Evolutionary conservation across 2,329 filamentous ascomycete species (phyloP), one percentile per base, ranked within the genome.

Genomic region (Chaetomium sp.): DNA sequence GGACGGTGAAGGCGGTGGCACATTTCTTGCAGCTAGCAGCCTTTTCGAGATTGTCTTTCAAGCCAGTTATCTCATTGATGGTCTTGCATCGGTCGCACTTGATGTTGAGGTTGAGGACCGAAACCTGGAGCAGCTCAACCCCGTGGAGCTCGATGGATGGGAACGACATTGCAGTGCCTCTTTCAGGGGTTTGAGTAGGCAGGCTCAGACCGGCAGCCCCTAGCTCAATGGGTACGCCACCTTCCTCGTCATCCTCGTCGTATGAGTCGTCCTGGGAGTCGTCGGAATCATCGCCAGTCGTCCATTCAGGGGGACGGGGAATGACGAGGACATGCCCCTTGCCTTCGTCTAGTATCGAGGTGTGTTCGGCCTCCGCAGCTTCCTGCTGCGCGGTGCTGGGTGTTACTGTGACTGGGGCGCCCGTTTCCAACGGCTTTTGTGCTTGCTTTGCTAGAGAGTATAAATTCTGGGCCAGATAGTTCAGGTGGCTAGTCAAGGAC

Each of bases 61-160:
- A 74, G 32, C 82, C 82, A 6, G 81, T 81, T 42, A 91, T 72
- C 59, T 94, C 89, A 64, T 84, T 83, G 10, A 77, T 69, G 4
- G 87, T 86, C 68, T 86, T 91, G 76, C 89, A 95, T 40, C 89
- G 81, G 52, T 85, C 82, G 68, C 89, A 95, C 68, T 91, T 91
- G 59, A 90, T 76, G 3, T 80, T 86, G 59, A 94, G 74, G 56
- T 81, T 84, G 36, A 94, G 73, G 32, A 80, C 76, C 0, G 79
- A 74, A 1, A 92, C 71, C 62, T 91, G 84, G 7, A 95, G 75
- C 2, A 94, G 71, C 65, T 94, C 89, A 58, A 94, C 86, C 40
- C 86, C 82, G 66, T 89, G 80, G 1, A 95, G 79, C 64, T 92
- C 88, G 56, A 94, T 74, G 33, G 80, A 84, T 0, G 90, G 89